Percentiles rank a stretch among this genome's conserved stretches.
These are phyloP conservation scores for Aspergillus clavatus DNA, from an alignment of 2,329 filamentous ascomycete species.

Conservation along the genomic window DNA sequence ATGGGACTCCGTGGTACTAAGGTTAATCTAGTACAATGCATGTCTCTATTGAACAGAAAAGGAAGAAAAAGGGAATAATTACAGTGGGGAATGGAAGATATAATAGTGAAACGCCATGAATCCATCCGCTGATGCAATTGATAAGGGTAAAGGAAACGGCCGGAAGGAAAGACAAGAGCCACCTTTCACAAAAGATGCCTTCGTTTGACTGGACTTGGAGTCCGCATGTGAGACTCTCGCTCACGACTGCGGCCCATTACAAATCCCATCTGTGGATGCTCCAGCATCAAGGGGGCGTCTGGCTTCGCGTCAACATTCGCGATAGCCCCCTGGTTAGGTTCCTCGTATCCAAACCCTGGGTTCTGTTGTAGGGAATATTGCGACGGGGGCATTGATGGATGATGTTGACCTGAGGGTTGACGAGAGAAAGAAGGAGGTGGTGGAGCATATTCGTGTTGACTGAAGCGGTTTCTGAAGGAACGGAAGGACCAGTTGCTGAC, in stretches of 20 bases:
- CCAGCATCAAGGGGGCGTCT: conserved; percentile 27
- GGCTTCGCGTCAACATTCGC: conserved; percentile 22
- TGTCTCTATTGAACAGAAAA: background rate
- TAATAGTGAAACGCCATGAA: background rate
- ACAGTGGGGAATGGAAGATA: background rate
- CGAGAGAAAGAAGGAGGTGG: conserved; percentile 19
- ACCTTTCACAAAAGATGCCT: conserved; percentile 15
- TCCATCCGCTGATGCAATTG: background rate
- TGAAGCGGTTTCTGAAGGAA: conserved; percentile 42
- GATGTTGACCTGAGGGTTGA: conserved; percentile 20
- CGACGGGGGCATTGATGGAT: conserved; percentile 18
- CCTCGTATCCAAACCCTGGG: conserved; percentile 24
- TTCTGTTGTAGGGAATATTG: conserved; percentile 25
- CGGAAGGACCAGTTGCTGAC: conserved; percentile 58
- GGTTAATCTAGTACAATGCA: no score
- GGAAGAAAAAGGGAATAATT: background rate
- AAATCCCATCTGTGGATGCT: conserved; percentile 28
- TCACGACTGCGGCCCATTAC: conserved; percentile 29
- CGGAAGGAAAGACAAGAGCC: background rate
- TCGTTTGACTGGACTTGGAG: conserved; percentile 36
- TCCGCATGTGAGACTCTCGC: conserved; percentile 30
- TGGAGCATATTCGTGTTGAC: conserved; percentile 26
- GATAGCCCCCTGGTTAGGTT: conserved; percentile 12
- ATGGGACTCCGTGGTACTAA: no score
- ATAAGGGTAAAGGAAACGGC: background rate